A percentile compares a stretch with the other conserved stretches of the same genome.
phyloP scores from a whole-genome alignment of 169 alveolate genomes.

The Babesia ovis region DNA sequence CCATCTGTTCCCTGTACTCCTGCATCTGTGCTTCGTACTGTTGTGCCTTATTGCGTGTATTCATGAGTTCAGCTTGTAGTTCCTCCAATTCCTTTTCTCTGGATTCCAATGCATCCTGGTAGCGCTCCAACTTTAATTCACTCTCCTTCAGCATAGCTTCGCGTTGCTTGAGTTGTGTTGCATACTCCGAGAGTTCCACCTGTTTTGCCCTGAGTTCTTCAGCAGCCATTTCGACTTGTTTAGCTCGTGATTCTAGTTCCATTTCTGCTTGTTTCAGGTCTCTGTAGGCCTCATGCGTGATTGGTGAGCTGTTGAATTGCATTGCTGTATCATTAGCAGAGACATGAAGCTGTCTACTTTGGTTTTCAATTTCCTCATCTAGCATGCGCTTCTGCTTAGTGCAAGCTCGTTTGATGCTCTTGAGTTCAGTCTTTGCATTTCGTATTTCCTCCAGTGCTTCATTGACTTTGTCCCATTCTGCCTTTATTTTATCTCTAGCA shows the following conservation, averaged over 20 bases:
- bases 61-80: conserved; percentile 34
- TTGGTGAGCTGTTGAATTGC: conserved; percentile 11
- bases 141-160: conserved; percentile 30
- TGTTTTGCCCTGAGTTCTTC: conserved; percentile 46
- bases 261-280: conserved; percentile 37
- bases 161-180: conserved; percentile 43
- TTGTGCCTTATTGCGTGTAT: conserved; percentile 9
- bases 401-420: conserved; percentile 28
- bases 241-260: conserved; percentile 33
- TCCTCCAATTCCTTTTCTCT: conserved; percentile 39
- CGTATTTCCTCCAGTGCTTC: conserved; percentile 36
- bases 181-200: conserved; percentile 36
- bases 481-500: conserved; percentile 50
- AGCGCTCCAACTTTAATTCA: conserved; percentile 30
- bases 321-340: neutral
- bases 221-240: conserved; percentile 39
- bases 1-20: conserved; percentile 57
- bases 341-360: conserved; percentile 12
- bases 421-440: conserved; percentile 26
- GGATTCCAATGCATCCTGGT: conserved; percentile 27
- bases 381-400: conserved; percentile 17
- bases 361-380: conserved; percentile 32
- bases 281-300: conserved; percentile 4
- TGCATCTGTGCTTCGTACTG: conserved; percentile 44
- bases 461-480: conserved; percentile 41